Percentiles rank a stretch among this genome's conserved stretches.
phyloP scores from a whole-genome alignment of 345 rosid species.

The Citrus sp. region DNA sequence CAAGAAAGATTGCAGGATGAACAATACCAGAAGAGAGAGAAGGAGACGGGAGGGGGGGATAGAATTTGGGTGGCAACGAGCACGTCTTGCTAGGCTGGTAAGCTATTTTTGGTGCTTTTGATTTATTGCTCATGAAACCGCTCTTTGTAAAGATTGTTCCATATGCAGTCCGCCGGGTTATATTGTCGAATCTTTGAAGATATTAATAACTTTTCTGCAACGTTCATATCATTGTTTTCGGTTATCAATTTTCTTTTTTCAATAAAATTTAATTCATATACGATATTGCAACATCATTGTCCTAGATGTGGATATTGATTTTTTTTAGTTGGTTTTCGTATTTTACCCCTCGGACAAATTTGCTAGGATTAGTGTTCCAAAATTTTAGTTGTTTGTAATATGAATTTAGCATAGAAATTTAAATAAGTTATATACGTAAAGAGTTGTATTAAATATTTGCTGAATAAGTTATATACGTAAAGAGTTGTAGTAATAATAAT shows the following conservation, averaged over 20 bases:
- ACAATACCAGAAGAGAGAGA: constrained; percentile 3
- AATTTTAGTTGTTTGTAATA: too few relatives aligned
- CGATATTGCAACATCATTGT: neutral
- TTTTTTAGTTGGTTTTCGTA: neutral
- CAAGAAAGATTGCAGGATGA: constrained; percentile 9
- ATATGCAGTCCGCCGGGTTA: neutral
- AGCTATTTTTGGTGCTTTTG: constrained; percentile 23
- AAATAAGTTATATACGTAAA: too few relatives aligned
- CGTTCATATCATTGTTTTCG: too few relatives aligned
- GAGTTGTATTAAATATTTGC: too few relatives aligned
- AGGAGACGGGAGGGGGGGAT: neutral
- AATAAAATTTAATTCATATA: neutral
- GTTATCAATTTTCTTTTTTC: too few relatives aligned
- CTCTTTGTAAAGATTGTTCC: neutral
- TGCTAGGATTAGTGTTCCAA: too few relatives aligned
- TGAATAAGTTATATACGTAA: too few relatives aligned
- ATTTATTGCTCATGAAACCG: constrained; percentile 2
- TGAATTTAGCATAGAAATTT: too few relatives aligned
- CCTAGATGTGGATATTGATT: neutral
- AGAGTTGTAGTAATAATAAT: too few relatives aligned
- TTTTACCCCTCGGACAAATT: too few relatives aligned
- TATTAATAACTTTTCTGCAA: neutral
- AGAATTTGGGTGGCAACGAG: constrained; percentile 27
- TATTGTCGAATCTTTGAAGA: neutral
- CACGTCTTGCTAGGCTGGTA: constrained; percentile 15